phyloP scores from a whole-genome alignment of 2,329 filamentous ascomycete genomes.

The Xylariaceae sp. region DNA sequence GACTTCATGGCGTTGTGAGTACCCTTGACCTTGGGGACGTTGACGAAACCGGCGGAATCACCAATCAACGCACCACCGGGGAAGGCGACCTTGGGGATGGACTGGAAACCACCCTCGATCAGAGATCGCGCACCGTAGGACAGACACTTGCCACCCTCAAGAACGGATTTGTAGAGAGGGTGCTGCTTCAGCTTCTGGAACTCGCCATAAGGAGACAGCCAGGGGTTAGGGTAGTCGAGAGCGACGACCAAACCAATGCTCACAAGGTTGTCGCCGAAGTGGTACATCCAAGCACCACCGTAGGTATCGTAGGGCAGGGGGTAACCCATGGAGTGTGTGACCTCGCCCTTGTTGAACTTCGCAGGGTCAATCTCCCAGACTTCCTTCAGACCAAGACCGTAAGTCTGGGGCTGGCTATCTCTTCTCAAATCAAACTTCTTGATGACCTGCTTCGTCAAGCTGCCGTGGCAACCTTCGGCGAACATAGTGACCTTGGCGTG shows the following conservation, averaged over 20 bases:
- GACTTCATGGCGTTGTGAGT: slow-evolving; percentile 98
- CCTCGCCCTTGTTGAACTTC: slow-evolving; percentile 81
- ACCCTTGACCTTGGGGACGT: slow-evolving; percentile 97
- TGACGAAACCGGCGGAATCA: slow-evolving; percentile 93
- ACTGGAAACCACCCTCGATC: slow-evolving; percentile 94
- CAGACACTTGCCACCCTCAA: slow-evolving; percentile 97
- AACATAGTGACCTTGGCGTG: slow-evolving; percentile 88
- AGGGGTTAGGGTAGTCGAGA: slow-evolving; percentile 93
- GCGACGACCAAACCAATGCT: slow-evolving; percentile 87
- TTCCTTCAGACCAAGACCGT: slow-evolving; percentile 90
- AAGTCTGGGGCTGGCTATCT: slow-evolving; percentile 91
- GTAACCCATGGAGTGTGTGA: slow-evolving; percentile 89
- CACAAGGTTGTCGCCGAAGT: slow-evolving; percentile 96
- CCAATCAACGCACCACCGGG: slow-evolving; percentile 93
- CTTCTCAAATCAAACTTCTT: slow-evolving; percentile 88
- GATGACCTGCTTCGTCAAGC: slow-evolving; percentile 87
- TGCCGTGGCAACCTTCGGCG: slow-evolving; percentile 92
- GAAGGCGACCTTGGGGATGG: slow-evolving; percentile 94
- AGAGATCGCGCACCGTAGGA: slow-evolving; percentile 91
- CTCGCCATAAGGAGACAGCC: slow-evolving; percentile 90
- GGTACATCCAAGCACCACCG: slow-evolving; percentile 98
- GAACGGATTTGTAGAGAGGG: slow-evolving; percentile 75
- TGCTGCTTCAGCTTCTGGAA: slow-evolving; percentile 99
- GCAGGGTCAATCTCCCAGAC: slow-evolving; percentile 94
- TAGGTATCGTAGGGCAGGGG: slow-evolving; percentile 85